Percentiles rank a stretch among this genome's conserved stretches.
These are phyloP conservation scores for Jackrogersella minutella DNA, from an alignment of 495 filamentous ascomycete species.

Conservation along the genomic window DNA sequence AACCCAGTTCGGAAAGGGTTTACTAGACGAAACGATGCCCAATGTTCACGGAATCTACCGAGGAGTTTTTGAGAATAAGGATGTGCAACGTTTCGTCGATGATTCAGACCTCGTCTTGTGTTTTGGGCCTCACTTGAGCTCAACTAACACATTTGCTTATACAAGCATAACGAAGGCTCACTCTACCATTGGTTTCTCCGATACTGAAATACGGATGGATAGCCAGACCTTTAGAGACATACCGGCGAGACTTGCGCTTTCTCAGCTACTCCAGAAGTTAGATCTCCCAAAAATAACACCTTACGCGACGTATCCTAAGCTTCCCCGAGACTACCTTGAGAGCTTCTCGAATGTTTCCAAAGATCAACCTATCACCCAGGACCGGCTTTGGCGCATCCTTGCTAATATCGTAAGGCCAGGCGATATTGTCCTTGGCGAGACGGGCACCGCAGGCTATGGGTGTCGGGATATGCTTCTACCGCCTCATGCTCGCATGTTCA, in stretches of 20 bases:
- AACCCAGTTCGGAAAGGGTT: neutral
- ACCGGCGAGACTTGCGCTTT: neutral
- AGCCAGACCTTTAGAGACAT: neutral
- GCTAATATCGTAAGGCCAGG: neutral
- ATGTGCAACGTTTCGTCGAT: neutral
- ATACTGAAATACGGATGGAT: neutral
- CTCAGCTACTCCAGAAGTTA: neutral
- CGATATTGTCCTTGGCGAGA: neutral
- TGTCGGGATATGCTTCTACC: neutral
- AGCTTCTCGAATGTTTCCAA: neutral
- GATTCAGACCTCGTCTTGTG: neutral
- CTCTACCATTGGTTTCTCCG: neutral
- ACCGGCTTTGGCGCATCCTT: neutral
- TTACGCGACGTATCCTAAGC: neutral
- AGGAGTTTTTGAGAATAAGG: neutral
- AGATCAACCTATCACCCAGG: neutral
- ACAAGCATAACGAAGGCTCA: neutral
- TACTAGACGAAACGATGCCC: neutral
- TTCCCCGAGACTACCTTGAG: neutral
- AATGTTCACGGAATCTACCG: neutral
- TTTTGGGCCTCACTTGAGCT: conserved; percentile 1
- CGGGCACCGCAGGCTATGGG: neutral
- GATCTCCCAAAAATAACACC: neutral
- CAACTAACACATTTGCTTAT: neutral
- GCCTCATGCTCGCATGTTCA: neutral